Evolutionary conservation across 1,284 basidiomycete genomes (phyloP).

Genomic region (Farysia itapuensis): DNA sequence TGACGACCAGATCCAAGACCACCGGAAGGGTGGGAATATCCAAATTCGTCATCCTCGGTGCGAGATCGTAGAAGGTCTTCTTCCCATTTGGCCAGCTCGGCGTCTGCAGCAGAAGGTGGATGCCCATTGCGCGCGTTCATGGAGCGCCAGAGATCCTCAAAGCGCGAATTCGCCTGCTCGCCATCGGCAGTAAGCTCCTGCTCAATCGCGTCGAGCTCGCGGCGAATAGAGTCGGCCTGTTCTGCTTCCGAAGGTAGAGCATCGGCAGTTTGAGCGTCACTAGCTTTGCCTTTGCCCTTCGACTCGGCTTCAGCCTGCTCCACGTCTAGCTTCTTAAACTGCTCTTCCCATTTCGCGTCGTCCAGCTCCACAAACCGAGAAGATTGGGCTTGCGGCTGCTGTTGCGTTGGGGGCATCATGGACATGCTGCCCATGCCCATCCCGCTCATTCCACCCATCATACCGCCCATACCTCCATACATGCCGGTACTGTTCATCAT

Average conservation of each 20-base stretch:
- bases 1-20: conserved; percentile 47
- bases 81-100: conserved; percentile 71
- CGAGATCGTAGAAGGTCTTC: conserved; percentile 63
- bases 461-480: conserved; percentile 36
- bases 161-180: conserved; percentile 43
- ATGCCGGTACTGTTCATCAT: conserved; percentile 33
- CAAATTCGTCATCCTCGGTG: conserved; percentile 65
- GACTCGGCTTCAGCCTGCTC: conserved; percentile 38
- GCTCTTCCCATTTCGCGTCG: conserved; percentile 53
- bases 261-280: conserved; percentile 20
- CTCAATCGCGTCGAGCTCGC: conserved; percentile 52
- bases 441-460: conserved; percentile 1
- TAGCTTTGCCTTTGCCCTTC: conserved; percentile 52
- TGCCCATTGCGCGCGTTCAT: conserved; percentile 45
- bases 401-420: conserved; percentile 13
- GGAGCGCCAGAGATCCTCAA: conserved; percentile 57
- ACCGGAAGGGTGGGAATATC: conserved; percentile 62
- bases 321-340: conserved; percentile 53
- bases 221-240: conserved; percentile 41
- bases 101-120: conserved; percentile 37
- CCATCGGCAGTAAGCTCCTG: conserved; percentile 45
- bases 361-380: conserved; percentile 49
- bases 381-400: conserved; percentile 5
- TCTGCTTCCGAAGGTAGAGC: conserved; percentile 42
- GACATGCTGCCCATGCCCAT: conserved; percentile 34